phyloP scores from a whole-genome alignment of 202 grass and related monocot species.

The Panicum hallii region DNA sequence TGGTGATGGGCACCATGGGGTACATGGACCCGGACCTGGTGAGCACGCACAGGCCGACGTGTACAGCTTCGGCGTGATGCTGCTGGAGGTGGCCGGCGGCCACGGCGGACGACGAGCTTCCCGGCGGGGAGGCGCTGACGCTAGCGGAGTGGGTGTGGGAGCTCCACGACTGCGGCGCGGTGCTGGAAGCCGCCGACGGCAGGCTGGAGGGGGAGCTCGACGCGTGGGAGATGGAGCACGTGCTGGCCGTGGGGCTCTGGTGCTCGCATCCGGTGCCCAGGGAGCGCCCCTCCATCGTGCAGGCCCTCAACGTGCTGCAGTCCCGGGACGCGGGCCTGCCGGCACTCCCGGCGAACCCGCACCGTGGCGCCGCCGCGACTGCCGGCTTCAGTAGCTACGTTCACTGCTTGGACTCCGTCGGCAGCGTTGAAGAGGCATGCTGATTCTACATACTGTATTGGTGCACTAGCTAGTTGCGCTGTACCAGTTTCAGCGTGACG shows the following conservation, averaged over 20 bases:
- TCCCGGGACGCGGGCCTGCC: neutral
- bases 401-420: neutral
- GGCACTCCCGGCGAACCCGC: neutral
- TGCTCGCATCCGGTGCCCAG: too few species aligned
- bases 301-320: conserved; percentile 9
- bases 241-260: too few species aligned
- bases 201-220: too few species aligned
- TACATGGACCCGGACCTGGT: conserved; percentile 16
- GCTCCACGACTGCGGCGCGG: too few species aligned
- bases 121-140: neutral
- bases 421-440: neutral
- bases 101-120: neutral
- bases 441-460: too few species aligned
- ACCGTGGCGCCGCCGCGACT: neutral
- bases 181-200: too few species aligned
- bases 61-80: conserved; percentile 52
- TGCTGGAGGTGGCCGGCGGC: conserved; percentile 44
- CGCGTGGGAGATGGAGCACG: too few species aligned
- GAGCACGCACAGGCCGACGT: conserved; percentile 38
- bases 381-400: neutral
- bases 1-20: neutral
- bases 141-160: neutral
- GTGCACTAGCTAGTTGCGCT: too few species aligned
- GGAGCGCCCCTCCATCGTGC: too few species aligned
- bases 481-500: too few species aligned